Evolutionary conservation across 768 basidiomycete genomes (phyloP).

Genomic region (Leccinellum rugosiceps): DNA sequence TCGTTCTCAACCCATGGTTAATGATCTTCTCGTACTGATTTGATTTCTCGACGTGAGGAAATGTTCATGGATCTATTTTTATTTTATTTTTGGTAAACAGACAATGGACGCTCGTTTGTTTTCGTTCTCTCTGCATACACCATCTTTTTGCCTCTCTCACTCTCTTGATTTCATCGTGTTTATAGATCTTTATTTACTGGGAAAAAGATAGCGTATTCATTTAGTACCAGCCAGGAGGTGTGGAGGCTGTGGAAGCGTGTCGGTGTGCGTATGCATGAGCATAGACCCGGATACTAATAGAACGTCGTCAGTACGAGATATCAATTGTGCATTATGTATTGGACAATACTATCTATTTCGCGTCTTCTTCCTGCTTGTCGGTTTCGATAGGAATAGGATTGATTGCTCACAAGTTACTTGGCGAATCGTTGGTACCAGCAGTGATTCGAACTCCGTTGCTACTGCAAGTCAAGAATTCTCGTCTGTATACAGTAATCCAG

Average conservation of each 20-base stretch:
- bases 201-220: neutral
- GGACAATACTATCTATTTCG: neutral
- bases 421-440: too few relatives aligned
- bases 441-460: too few relatives aligned
- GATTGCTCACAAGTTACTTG: neutral
- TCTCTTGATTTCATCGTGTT: neutral
- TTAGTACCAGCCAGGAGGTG: neutral
- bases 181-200: neutral
- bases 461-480: neutral
- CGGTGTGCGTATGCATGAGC: neutral
- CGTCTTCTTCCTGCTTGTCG: neutral
- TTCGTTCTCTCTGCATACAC: neutral
- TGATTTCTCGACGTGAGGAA: neutral
- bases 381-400: neutral
- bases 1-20: constrained; percentile 85
- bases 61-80: neutral
- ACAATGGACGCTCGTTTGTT: neutral
- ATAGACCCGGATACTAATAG: neutral
- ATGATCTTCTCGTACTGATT: constrained; percentile 71
- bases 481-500: neutral
- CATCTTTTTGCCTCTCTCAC: neutral
- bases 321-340: neutral
- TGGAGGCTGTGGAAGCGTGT: neutral
- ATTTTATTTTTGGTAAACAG: neutral
- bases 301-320: neutral